Conservation (phyloP, 192 early-diverging fungal species). For the Borealophlyctis nickersoniae region DNA sequence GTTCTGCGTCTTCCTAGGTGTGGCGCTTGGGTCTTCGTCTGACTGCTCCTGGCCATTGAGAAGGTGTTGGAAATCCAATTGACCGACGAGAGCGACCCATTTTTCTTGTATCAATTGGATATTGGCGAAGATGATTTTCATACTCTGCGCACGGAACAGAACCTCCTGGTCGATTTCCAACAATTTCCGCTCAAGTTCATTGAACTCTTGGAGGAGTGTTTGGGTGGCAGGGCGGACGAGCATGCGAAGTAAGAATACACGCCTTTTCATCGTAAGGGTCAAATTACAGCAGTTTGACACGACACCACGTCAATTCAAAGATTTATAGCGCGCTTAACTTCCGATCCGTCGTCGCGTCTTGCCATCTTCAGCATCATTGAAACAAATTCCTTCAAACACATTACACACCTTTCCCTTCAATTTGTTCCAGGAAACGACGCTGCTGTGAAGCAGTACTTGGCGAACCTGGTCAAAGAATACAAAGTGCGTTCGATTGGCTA, state of each 20-base stretch:
- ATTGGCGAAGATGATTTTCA: conserved; percentile 55
- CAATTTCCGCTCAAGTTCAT: conserved; percentile 51
- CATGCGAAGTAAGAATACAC: conserved; percentile 40
- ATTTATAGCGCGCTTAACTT: conserved; percentile 39
- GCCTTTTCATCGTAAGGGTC: too few relatives aligned
- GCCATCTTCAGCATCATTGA: conserved; percentile 46
- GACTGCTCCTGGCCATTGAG: conserved; percentile 9
- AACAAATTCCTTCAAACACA: conserved; percentile 55
- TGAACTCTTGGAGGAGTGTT: conserved; percentile 45
- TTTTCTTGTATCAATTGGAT: conserved; percentile 44
- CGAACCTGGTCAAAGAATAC: conserved; percentile 38
- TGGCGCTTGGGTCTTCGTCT: neutral
- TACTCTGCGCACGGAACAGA: conserved; percentile 41
- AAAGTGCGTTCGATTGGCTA: conserved; percentile 29
- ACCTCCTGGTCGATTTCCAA: conserved; percentile 52
- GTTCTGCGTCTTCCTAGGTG: neutral
- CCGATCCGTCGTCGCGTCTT: conserved; percentile 4
- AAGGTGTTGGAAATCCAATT: conserved; percentile 39
- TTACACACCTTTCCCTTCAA: conserved; percentile 45
- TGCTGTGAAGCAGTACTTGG: conserved; percentile 51
- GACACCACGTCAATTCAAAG: too few relatives aligned
- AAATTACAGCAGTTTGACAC: too few relatives aligned
- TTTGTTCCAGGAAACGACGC: conserved; percentile 47
- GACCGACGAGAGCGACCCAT: conserved; percentile 47
- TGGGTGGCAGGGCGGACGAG: conserved; percentile 9